Conservation (phyloP, 345 rosid species). For the Reutealis trisperma region DNA sequence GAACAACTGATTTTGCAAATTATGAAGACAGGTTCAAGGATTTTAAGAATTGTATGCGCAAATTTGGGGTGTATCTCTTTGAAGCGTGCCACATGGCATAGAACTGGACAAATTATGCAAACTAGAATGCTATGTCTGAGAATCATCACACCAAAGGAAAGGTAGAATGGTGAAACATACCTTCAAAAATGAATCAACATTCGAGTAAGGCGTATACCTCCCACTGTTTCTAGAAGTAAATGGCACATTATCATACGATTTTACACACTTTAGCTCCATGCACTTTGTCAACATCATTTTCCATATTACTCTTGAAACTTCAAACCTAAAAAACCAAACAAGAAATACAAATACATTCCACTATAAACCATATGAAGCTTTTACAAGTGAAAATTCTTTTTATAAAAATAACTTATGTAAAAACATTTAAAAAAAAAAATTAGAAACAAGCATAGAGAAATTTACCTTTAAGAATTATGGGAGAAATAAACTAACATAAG, state of each 20-base stretch:
- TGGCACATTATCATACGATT: conserved; percentile 20
- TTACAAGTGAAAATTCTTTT: not conserved
- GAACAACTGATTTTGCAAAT: too few species aligned
- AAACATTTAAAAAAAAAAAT: too few species aligned
- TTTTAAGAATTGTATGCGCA: too few species aligned
- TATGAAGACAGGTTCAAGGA: too few species aligned
- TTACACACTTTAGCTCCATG: conserved; percentile 17
- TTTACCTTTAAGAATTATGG: too few species aligned
- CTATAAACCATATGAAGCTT: not conserved
- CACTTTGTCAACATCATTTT: conserved; percentile 18
- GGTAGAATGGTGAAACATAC: conserved; percentile 11
- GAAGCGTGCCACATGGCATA: too few species aligned
- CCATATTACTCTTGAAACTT: conserved; percentile 31
- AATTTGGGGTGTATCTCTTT: too few species aligned
- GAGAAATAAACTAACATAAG: not conserved
- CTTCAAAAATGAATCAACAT: conserved; percentile 39
- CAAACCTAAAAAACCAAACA: conserved; percentile 23
- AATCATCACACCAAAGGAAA: not conserved
- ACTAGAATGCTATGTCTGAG: not conserved
- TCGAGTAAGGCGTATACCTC: conserved; percentile 38
- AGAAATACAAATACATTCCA: not conserved
- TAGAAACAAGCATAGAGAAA: too few species aligned
- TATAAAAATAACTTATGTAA: too few species aligned
- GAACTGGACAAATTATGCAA: not conserved
- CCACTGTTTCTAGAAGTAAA: conserved; percentile 30